Conservation (phyloP, 305 asterid species). For the Vinca major region DNA sequence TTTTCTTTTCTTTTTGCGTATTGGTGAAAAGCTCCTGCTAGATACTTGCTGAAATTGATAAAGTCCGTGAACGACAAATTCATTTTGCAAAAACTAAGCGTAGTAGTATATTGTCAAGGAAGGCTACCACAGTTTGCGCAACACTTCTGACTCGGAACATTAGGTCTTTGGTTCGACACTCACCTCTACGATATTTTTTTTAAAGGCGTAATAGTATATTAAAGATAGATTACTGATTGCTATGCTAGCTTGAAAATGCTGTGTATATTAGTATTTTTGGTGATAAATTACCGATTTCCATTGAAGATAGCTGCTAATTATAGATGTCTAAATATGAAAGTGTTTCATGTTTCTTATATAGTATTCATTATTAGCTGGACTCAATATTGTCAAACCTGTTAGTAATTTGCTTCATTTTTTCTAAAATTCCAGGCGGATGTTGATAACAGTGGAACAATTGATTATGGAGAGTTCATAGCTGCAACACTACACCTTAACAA, state of each 20-base stretch:
- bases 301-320: background rate
- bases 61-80: background rate
- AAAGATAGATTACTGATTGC: too few species aligned
- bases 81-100: background rate
- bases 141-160: too few species aligned
- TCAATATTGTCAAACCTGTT: background rate
- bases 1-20: background rate
- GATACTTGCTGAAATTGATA: background rate
- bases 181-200: too few species aligned
- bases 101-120: too few species aligned
- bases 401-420: constrained; percentile 11
- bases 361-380: background rate
- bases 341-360: background rate
- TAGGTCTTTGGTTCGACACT: too few species aligned
- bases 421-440: constrained; percentile 49
- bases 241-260: background rate
- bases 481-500: constrained; percentile 63
- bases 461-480: constrained; percentile 81
- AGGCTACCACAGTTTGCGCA: too few species aligned
- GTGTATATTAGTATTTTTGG: background rate
- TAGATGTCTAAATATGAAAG: background rate
- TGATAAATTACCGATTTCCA: background rate
- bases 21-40: background rate
- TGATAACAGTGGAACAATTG: constrained; percentile 65
- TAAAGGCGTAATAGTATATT: too few species aligned